Evolutionary conservation across 768 basidiomycete species (phyloP).

Genomic region (Boletus subcaerulescens): DNA sequence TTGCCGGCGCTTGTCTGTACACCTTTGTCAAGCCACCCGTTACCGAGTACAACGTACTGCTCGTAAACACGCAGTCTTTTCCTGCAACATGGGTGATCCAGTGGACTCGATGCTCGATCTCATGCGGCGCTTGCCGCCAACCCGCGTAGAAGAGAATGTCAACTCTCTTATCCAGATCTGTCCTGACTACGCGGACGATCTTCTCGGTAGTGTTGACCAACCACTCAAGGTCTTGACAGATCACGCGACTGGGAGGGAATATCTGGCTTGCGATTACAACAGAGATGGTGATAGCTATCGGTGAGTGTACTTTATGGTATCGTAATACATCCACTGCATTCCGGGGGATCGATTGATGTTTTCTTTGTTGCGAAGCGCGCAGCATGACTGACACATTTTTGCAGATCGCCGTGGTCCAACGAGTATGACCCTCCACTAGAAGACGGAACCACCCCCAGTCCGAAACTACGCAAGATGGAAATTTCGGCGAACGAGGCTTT

Average conservation of each 20-base stretch:
- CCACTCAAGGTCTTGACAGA: constrained; percentile 83
- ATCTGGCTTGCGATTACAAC: constrained; percentile 93
- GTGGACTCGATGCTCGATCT: constrained; percentile 94
- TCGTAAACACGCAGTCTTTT: background rate
- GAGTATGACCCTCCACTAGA: constrained; percentile 89
- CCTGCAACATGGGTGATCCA: constrained; percentile 59
- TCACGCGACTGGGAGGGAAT: constrained; percentile 79
- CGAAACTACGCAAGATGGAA: constrained; percentile 87
- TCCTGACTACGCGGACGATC: constrained; percentile 93
- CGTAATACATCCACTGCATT: background rate
- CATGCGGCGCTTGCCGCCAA: constrained; percentile 93
- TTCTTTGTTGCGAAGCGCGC: background rate
- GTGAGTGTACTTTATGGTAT: constrained; percentile 28
- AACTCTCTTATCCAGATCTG: constrained; percentile 74
- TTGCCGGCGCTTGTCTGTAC: background rate
- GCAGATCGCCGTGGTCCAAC: constrained; percentile 97
- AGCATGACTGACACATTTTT: constrained; percentile 12
- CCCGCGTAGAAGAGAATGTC: constrained; percentile 84
- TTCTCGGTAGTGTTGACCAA: constrained; percentile 92
- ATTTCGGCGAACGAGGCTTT: constrained; percentile 94
- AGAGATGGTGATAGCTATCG: constrained; percentile 88
- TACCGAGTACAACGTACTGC: background rate
- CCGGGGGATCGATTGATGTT: too few relatives aligned
- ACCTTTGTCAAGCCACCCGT: background rate
- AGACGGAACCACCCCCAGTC: constrained; percentile 82